Base-by-base conservation (phyloP, 371 early-diverging fungal species). In the Coemansia sp. region DNA sequence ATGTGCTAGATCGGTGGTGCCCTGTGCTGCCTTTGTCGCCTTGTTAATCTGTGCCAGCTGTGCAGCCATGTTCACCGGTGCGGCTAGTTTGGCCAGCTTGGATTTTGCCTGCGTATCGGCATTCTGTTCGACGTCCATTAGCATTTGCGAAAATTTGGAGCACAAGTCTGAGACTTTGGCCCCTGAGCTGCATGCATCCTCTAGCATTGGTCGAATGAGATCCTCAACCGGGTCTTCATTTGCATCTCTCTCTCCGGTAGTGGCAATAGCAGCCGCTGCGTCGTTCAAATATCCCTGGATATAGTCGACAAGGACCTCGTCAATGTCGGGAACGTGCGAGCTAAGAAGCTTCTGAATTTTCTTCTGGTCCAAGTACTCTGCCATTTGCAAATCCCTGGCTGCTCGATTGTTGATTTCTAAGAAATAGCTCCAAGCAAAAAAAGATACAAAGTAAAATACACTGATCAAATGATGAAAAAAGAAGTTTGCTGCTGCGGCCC, bases 231-330 rank as follows among this genome's bases (percentile, higher is more conserved):
- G 90, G 60, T 89, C 91, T 44, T 87, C 86, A 25, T 86, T 84
- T 23, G 85, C 86, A 71, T 92, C 94, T 62, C 84, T 86, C 30
- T 62, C 67, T 5, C 65, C 78, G 2, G 68, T 33, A 5, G 59
- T 58, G 14, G 63, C 59, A 52, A 73, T 67, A 20, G 72, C 37
- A 14, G 83, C 71, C 12, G 86, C 83, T 54, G 85, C 85, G 55
- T 93, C 96, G 44, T 88, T 86, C 12, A 97, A 85, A 77, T 93
- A 95, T 12, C 93, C 94, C 51, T 88, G 84, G 60, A 93, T 84
- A 74, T 92, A 93, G 39, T 92, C 91, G 54, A 91, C 71, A 72
- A 93, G 88, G 20, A 91, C 85, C 37, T 88, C 88, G 80, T 93
- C 93, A 6, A 90, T 84, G 53, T 84, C 89, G 12, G 92, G 91